Evolutionary conservation across 75 land plant species (phyloP), one percentile per base, ranked within the genome.

Genomic region (Pinus albicaulis): DNA sequence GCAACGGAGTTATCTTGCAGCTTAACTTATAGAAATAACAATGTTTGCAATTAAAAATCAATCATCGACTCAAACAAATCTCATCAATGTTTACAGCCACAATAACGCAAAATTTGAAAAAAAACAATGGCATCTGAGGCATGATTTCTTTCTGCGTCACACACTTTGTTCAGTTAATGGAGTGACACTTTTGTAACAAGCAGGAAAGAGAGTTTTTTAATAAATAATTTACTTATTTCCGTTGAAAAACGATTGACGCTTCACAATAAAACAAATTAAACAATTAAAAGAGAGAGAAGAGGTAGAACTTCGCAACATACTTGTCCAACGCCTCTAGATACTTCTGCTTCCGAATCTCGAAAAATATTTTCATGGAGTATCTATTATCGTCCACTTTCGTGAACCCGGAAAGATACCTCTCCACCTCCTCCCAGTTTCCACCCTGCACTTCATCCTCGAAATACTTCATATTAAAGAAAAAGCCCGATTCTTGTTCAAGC

Each of bases 391-490:
- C 88, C 59, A 84, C 88, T 60, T 86, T 86, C 17, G 88, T 86
- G 36, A 86, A 86, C 16, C 88, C 88, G n/a, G 76, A 63, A 1
- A 86, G 77, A 56, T 86, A 86, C 28, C 76, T 52, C 59, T 86
- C 88, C 55, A 86, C 87, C 63, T 86, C 88, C 26, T 86, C 88
- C 88, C 88, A 86, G 57, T 86, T 82, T 26, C 88, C 88, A 15
- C 65, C 78, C 61, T 76, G 87, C 41, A 84, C 88, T 68, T 74
- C 87, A 63, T 86, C 88, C 78, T 86, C 88, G 77, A 86, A 86
- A 48, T 86, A 77, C 57, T 86, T 86, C 80, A 86, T 80, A 53
- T 86, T 86, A 63, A 86, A 86, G 74, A 59, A 86, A 57, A 86
- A 86, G 5, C 81, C 88, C 34, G 86, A 85, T 55, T 85, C 86